These are phyloP conservation scores for Tricholoma hemisulphureum DNA, from an alignment of 768 basidiomycete species.

Conservation along the genomic window DNA sequence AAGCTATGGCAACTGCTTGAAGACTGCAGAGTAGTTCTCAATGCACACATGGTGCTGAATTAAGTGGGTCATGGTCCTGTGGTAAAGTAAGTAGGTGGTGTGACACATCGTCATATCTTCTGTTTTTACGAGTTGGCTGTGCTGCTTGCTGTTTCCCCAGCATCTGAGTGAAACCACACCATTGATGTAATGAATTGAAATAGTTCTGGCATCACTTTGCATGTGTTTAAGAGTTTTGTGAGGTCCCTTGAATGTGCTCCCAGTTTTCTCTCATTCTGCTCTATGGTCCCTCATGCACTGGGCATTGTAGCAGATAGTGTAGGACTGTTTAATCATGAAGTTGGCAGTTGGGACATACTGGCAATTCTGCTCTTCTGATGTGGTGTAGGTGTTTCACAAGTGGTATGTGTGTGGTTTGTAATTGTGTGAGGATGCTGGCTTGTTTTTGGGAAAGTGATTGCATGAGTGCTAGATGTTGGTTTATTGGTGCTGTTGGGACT, in stretches of 20 bases:
- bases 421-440: slow-evolving; percentile 26
- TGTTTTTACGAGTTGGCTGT: too few species aligned
- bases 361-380: slow-evolving; percentile 22
- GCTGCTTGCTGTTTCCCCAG: too few species aligned
- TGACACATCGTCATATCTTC: neutral
- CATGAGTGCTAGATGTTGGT: slow-evolving; percentile 12
- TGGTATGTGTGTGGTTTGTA: slow-evolving; percentile 30
- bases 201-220: neutral
- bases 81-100: neutral
- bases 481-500: slow-evolving; percentile 14
- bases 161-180: neutral
- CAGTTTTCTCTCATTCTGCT: neutral
- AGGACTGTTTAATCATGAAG: neutral
- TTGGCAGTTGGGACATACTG: slow-evolving; percentile 2
- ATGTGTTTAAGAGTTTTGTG: neutral
- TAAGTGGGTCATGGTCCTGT: neutral
- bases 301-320: neutral
- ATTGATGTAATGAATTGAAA: neutral
- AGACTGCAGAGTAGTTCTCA: neutral
- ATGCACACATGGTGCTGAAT: neutral
- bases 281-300: neutral
- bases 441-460: slow-evolving; percentile 15
- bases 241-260: neutral
- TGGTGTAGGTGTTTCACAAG: slow-evolving; percentile 29
- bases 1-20: neutral